These are phyloP conservation scores for Globisporangium iwayamae DNA, from an alignment of 352 stramenopile genomes.

Conservation along the genomic window DNA sequence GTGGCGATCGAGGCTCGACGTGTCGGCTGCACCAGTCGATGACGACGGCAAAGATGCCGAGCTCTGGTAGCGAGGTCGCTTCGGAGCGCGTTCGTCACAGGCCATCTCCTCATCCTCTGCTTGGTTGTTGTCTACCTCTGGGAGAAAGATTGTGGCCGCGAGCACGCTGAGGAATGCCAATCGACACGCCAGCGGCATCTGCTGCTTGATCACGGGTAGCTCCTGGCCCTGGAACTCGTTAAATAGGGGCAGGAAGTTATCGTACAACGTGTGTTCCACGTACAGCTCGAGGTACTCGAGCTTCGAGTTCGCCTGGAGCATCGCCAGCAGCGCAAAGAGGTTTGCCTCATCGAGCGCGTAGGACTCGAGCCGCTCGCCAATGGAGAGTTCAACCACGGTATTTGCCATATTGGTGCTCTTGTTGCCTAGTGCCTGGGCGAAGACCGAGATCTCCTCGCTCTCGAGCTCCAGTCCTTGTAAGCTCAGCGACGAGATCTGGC, in stretches of 20 bases:
- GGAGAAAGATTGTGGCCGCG: neutral
- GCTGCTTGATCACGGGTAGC: constrained; percentile 8
- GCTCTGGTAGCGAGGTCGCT: constrained; percentile 1
- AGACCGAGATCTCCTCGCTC: constrained; percentile 11
- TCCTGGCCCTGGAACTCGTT: constrained; percentile 16
- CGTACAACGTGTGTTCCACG: constrained; percentile 14
- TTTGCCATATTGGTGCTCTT: neutral
- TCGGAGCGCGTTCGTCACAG: neutral
- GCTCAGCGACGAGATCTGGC: constrained; percentile 11
- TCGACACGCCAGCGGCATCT: constrained; percentile 7
- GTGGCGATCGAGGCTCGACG: constrained; percentile 13
- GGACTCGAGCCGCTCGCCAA: constrained; percentile 17
- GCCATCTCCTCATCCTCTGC: neutral
- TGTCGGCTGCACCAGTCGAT: constrained; percentile 3
- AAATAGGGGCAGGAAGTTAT: constrained; percentile 19
- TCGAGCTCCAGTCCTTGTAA: constrained; percentile 17
- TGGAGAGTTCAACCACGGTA: constrained; percentile 12
- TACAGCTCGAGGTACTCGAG: constrained; percentile 16
- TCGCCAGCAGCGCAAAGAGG: constrained; percentile 13
- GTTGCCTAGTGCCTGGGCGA: constrained; percentile 7
- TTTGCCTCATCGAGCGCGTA: constrained; percentile 25
- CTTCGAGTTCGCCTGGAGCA: constrained; percentile 15
- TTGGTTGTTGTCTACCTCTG: neutral
- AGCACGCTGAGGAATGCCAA: constrained; percentile 17
- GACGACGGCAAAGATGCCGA: neutral